phyloP scores from a whole-genome alignment of 176 grass and related monocot species.

The Tillandsia leiboldiana region DNA sequence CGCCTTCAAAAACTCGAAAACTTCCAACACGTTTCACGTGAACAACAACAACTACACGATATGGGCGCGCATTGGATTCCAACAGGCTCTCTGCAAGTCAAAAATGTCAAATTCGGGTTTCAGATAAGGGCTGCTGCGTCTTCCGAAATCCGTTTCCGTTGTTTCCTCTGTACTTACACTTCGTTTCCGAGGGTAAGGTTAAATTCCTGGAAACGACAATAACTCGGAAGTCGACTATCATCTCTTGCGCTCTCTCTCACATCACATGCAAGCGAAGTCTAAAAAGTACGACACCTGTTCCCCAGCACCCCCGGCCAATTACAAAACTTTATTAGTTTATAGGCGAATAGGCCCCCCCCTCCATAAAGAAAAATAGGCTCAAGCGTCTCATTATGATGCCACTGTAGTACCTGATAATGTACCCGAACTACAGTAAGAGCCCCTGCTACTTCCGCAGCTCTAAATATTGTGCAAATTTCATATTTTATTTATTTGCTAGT shows the following conservation, averaged over 20 bases:
- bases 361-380: background rate
- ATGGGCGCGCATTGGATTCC: conserved; percentile 20
- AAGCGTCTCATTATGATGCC: too few relatives aligned
- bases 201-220: conserved; percentile 5
- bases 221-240: background rate
- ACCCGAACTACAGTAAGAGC: too few relatives aligned
- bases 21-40: conserved; percentile 26
- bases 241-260: background rate
- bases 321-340: conserved; percentile 11
- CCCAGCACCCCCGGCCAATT: conserved; percentile 16
- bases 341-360: background rate
- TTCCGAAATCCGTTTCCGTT: conserved; percentile 37
- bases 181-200: conserved; percentile 11
- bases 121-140: background rate
- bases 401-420: too few relatives aligned
- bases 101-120: conserved; percentile 7
- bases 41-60: background rate
- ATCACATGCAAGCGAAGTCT: conserved; percentile 26
- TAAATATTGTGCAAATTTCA: too few relatives aligned
- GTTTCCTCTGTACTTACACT: conserved; percentile 34
- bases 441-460: too few relatives aligned
- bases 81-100: conserved; percentile 20
- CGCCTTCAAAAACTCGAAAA: background rate
- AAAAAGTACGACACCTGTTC: conserved; percentile 16
- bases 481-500: too few relatives aligned